Base-by-base conservation (phyloP, 306 rosid species). In the Quercus variabilis region DNA sequence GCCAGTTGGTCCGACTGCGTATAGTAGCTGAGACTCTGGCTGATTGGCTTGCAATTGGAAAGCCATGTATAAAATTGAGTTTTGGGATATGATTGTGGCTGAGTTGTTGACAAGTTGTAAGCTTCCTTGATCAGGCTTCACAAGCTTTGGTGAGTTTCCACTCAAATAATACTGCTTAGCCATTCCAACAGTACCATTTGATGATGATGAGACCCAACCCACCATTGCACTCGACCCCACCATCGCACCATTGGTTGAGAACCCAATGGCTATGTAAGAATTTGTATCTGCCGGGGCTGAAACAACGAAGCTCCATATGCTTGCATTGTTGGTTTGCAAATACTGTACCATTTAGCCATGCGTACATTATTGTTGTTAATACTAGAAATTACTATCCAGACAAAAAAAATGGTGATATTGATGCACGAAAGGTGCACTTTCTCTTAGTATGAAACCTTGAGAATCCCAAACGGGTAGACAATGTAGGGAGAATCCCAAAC, bases 181-280 rank as follows among this genome's bases (percentile, higher is more conserved):
- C 21, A 73, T 54, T 54, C 89, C 89, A 57, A 52, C 70, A 41
- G 0, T 41, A 13, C 82, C 85, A 76, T 3, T 69, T 20, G 94
- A 68, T 49, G 85, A 71, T 20, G 94, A 68, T 49, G 85, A 71
- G 1, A 89, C 55, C 97, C 97, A 92, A 9, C 97, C 97, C 63
- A 92, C 96, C 41, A 92, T 69, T 69, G 97, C 96, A 84, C 96
- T 92, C 41, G 97, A 84, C 5, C 95, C 93, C 15, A 86, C 86
- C 97, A 92, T 92, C 21, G 28, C 78, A 20, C 97, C 97, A 62
- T 68, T 79, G 19, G 83, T 84, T 43, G 97, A 90, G 86, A 92
- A 92, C 7, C 96, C 97, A 21, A 92, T 89, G 59, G 92, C 89
- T 67, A 90, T 83, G 73, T 82, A 92, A 1, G 93, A 83, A 64